These are phyloP conservation scores for Colletotrichum eleusines DNA, from an alignment of 2,329 filamentous ascomycete genomes.

Conservation along the genomic window DNA sequence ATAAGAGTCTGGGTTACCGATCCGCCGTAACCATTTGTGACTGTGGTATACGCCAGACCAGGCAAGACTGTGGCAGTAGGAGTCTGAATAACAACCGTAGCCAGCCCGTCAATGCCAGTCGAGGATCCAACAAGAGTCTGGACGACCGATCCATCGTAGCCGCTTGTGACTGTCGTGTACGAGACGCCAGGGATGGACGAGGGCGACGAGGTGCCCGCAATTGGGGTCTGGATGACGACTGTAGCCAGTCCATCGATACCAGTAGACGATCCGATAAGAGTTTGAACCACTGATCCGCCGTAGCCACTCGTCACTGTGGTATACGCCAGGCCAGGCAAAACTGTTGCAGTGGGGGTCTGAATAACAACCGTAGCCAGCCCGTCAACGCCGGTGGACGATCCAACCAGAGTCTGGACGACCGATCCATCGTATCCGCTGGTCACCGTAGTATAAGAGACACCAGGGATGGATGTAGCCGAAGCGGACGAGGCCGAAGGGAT, in stretches of 20 bases:
- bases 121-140: slow-evolving; percentile 1
- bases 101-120: slow-evolving; percentile 10
- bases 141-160: slow-evolving; percentile 12
- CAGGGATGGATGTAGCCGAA: not conserved
- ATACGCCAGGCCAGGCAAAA: not conserved
- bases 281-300: slow-evolving; percentile 6
- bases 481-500: too few relatives aligned
- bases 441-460: not conserved
- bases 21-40: slow-evolving; percentile 3
- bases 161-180: not conserved
- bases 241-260: slow-evolving; percentile 13
- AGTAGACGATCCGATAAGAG: not conserved
- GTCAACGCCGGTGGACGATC: not conserved
- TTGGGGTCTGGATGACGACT: slow-evolving; percentile 21
- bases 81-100: slow-evolving; percentile 17
- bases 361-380: not conserved
- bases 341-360: not conserved
- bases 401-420: not conserved
- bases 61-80: not conserved
- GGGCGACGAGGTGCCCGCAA: too few relatives aligned
- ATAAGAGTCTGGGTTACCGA: slow-evolving; percentile 2
- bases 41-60: not conserved
- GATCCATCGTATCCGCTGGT: slow-evolving; percentile 21
- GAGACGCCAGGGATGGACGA: not conserved
- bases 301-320: not conserved